Percentiles rank a stretch among this genome's conserved stretches.
Conservation (phyloP, 163 green algal genomes). For the Volvox carteri region DNA sequence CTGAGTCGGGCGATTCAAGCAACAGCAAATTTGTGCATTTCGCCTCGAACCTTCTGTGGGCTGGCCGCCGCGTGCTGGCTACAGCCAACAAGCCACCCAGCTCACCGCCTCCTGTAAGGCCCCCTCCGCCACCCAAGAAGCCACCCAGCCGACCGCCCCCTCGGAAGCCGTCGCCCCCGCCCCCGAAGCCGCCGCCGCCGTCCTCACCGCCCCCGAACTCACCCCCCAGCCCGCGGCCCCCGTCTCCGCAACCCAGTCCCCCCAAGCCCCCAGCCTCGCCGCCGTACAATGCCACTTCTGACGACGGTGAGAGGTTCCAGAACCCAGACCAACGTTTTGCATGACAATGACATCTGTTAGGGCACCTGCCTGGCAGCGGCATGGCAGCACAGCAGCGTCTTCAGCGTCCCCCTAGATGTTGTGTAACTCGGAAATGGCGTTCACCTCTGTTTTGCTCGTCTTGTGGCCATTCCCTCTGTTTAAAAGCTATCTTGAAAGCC, state of each 20-base stretch:
- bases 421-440: too few relatives aligned
- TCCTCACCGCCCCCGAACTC: background rate
- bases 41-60: background rate
- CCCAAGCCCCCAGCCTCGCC: background rate
- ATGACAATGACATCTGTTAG: too few relatives aligned
- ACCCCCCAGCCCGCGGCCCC: background rate
- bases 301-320: background rate
- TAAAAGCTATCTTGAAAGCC: too few relatives aligned
- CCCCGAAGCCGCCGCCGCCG: background rate
- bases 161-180: background rate
- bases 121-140: background rate
- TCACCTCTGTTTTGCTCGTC: too few relatives aligned
- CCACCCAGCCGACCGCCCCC: background rate
- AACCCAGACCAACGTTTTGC: too few relatives aligned
- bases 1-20: background rate
- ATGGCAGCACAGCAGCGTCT: too few relatives aligned
- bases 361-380: too few relatives aligned
- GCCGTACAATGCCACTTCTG: conserved; percentile 8
- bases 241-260: background rate
- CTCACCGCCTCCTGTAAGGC: background rate
- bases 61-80: background rate
- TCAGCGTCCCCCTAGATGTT: too few relatives aligned
- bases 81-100: background rate
- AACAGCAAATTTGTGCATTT: background rate
- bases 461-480: too few relatives aligned